Percentiles rank a stretch among this genome's conserved stretches.
phyloP scores from a whole-genome alignment of 768 basidiomycete genomes.

The Suillus cothurnatus region DNA sequence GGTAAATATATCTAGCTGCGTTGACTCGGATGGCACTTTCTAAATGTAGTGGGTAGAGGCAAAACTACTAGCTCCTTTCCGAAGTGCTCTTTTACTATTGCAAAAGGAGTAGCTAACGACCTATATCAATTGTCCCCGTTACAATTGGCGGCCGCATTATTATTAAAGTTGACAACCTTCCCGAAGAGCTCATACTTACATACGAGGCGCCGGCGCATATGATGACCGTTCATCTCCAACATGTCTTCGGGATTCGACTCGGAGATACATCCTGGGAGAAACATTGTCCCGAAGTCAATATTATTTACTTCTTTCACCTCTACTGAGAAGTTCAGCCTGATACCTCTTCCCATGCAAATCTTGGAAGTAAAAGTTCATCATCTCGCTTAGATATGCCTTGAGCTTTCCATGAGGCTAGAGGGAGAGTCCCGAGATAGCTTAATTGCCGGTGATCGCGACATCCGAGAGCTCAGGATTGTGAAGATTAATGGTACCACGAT shows the following conservation, averaged over 20 bases:
- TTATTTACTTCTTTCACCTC: slow-evolving; percentile 9
- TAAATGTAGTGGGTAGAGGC: not conserved
- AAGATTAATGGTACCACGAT: slow-evolving; percentile 15
- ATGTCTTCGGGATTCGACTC: slow-evolving; percentile 8
- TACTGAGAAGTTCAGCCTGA: slow-evolving; percentile 10
- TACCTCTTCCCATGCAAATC: slow-evolving; percentile 11
- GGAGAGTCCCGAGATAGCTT: slow-evolving; percentile 25
- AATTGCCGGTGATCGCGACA: slow-evolving; percentile 19
- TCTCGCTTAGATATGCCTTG: slow-evolving; percentile 35
- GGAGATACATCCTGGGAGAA: slow-evolving; percentile 7
- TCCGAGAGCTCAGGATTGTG: slow-evolving; percentile 10
- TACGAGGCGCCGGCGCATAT: slow-evolving; percentile 12
- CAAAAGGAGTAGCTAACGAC: not conserved
- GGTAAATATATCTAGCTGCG: not conserved
- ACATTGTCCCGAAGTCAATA: slow-evolving; percentile 11
- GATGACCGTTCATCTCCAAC: slow-evolving; percentile 1
- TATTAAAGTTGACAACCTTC: slow-evolving; percentile 10
- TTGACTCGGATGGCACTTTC: not conserved
- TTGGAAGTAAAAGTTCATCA: slow-evolving; percentile 8
- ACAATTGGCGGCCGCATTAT: not conserved
- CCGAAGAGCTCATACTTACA: slow-evolving; percentile 13
- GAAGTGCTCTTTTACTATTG: not conserved
- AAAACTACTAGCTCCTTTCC: not conserved
- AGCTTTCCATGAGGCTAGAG: slow-evolving; percentile 30
- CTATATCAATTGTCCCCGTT: slow-evolving; percentile 1